Evolutionary conservation across 2,329 filamentous ascomycete genomes (phyloP), one percentile per base, ranked within the genome.

Genomic region (Epichloe uncinata): DNA sequence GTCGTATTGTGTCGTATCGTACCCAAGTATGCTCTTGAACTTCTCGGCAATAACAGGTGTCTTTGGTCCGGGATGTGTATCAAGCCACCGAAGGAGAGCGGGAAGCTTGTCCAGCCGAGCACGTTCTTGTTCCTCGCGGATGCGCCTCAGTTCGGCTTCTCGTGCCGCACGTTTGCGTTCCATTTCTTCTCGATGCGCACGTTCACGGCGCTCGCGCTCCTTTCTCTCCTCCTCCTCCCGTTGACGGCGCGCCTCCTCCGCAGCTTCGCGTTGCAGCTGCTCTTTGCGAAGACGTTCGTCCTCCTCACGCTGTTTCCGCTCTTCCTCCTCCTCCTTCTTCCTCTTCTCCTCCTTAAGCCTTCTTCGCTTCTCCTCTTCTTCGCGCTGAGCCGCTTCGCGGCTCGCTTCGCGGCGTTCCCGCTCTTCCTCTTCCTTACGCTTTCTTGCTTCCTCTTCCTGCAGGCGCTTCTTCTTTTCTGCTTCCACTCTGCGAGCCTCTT

Each of bases 1-100:
- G 71, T 12, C 71, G 71, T 50, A 84, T 80, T 4, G 78, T 82
- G 61, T 84, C 80, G 58, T 78, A 82, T 20, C 81, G 75, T 45
- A 81, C 77, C 80, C 80, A 55, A 78, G 73, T 54, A 82, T 75
- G 44, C 65, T 68, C 53, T 69, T 69, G 60, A 84, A 82, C 42
- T 73, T 73, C 47, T 72, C 67, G 4, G 78, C 77, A 45, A 79
- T 60, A 16, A 69, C 66, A 5, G 69, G 60, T 5, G 66, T 65
- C 59, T 75, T 78, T 13, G 78, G 73, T 52, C 80, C 73, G 5
- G 69, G 59, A 45, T 69, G 73, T 18, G 62, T 64, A 49, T 80
- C 73, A 22, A 84, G 71, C 79, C 80, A 84, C 45, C 73, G 75
- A 42, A 84, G 62, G 35, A 83, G 65, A 38, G 78, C 73, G 4